A percentile compares a stretch with the other conserved stretches of the same genome.
phyloP scores from a whole-genome alignment of 805 yeast genomes.

The Priceomyces medius region DNA sequence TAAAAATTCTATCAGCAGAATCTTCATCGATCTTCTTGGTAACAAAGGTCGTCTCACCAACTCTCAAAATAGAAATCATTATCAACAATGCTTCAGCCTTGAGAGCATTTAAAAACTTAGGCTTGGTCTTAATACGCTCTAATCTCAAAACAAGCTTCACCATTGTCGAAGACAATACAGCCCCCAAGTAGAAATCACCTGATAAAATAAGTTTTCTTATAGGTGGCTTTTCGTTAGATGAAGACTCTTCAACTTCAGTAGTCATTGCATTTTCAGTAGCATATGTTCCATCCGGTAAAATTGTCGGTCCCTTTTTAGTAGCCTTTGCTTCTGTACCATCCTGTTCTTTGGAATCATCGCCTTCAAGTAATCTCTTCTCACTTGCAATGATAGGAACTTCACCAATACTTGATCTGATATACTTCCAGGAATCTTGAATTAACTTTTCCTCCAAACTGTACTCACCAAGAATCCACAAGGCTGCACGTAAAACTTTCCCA shows the following conservation, averaged over 20 bases:
- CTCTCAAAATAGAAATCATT: slow-evolving; percentile 87
- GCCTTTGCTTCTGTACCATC: slow-evolving; percentile 25
- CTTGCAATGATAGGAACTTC: slow-evolving; percentile 85
- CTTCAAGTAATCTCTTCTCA: slow-evolving; percentile 38
- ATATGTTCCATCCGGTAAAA: slow-evolving; percentile 98
- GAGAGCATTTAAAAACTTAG: slow-evolving; percentile 70
- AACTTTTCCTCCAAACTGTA: slow-evolving; percentile 70
- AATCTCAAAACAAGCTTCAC: slow-evolving; percentile 84
- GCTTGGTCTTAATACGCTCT: slow-evolving; percentile 52
- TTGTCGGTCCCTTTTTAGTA: slow-evolving; percentile 62
- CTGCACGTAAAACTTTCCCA: slow-evolving; percentile 90
- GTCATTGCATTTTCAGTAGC: slow-evolving; percentile 89
- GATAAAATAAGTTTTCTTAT: slow-evolving; percentile 76
- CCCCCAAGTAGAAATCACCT: slow-evolving; percentile 89
- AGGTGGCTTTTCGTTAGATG: slow-evolving; percentile 59
- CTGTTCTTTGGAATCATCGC: slow-evolving; percentile 27
- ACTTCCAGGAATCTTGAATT: slow-evolving; percentile 83
- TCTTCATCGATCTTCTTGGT: slow-evolving; percentile 89
- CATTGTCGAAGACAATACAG: slow-evolving; percentile 83
- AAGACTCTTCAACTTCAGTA: slow-evolving; percentile 33
- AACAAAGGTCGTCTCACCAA: slow-evolving; percentile 71
- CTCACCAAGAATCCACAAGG: slow-evolving; percentile 96
- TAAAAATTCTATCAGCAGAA: slow-evolving; percentile 87
- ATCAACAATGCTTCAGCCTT: slow-evolving; percentile 93
- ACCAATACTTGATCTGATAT: slow-evolving; percentile 78